Evolutionary conservation across 257 asterid genomes (phyloP), one percentile per base, ranked within the genome.

Genomic region (Apocynum venetum): DNA sequence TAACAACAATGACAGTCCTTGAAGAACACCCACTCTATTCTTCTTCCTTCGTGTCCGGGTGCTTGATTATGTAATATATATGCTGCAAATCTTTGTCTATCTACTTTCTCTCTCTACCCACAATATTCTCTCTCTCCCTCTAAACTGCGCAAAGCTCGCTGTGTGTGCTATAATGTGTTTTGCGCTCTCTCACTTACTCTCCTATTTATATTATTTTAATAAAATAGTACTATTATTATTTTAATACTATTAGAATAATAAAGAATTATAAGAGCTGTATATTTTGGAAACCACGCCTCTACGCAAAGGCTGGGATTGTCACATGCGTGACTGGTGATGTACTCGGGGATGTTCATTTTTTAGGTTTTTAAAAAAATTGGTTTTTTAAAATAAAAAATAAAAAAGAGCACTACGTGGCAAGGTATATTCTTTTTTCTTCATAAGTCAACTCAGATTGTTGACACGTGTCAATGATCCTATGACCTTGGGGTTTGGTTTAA

Each of bases 391-490:
- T 25, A 25, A 25, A 25, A 25, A 25, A 25, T 25, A 25, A 25
- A 25, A 25, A 25, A 25, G 31, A 25, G 31, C 31, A 25, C 31
- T 25, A 25, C 17, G 1, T 17, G 59, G 6, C 20, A 1, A 14
- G 12, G 67, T 43, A 14, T 44, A 12, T 76, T 13, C 35, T n/a
- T 36, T 25, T 76, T 25, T 9, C 44, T 52, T 25, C 4, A 12
- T 9, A 63, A 76, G 81, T 64, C 78, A 72, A 80, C n/a, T 72
- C 31, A 11, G 43, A 35, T 14, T 9, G 19, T 13, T 47, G 80
- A 49, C 74, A 71, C 86, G 86, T 77, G 86, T 76, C 76, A 0
- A 19, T 49, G 83, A 74, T 72, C 81, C 72, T 78, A 13, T 1
- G 76, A 56, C 64, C 17, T 20, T 31, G 66, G 83, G 69, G 67